Evolutionary conservation across 495 filamentous ascomycete genomes (phyloP), one percentile per base, ranked within the genome.

Genomic region (Penicillium canescens): DNA sequence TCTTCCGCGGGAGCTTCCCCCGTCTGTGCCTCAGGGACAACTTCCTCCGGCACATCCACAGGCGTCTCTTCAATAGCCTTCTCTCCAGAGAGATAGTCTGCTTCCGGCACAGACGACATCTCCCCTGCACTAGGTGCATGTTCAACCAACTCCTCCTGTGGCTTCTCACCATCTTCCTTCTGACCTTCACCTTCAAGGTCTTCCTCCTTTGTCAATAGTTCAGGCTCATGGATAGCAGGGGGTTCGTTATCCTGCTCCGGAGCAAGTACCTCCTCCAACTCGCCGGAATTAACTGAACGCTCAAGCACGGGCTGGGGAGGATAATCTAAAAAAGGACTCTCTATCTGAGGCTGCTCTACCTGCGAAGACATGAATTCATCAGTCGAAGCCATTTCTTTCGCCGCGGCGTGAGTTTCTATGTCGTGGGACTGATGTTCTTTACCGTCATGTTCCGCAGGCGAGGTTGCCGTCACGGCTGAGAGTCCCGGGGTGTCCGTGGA

Each of bases 351-450:
- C 63, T 68, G 68, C 60, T 75, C 73, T 73, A 77, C 73, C 75
- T 78, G 73, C 71, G 73, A 72, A 72, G 70, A 76, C 65, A 76
- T 65, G 60, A 70, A 69, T 52, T 75, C 60, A 78, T 78, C 75
- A 78, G 75, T 76, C 75, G 72, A 75, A 74, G 59, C 64, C 60
- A 72, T 52, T 62, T 70, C 64, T 64, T 73, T 66, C 67, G 69
- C 66, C 65, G 61, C 66, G 48, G 46, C 56, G 63, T 68, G 60
- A 49, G 54, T 61, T 58, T 68, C 63, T 59, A 56, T 72, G 70
- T 69, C 72, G 72, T 70, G 73, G 70, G 72, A 76, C 72, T 76
- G 75, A 71, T 71, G 58, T 53, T 76, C 72, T 74, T 78, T 76
- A 76, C 72, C 71, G 68, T 76, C 69, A 68, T 74, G 64, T 70